Percentiles rank a stretch among this genome's conserved stretches.
Conservation (phyloP, 208 protist species). For the Trypanosoma mega region DNA sequence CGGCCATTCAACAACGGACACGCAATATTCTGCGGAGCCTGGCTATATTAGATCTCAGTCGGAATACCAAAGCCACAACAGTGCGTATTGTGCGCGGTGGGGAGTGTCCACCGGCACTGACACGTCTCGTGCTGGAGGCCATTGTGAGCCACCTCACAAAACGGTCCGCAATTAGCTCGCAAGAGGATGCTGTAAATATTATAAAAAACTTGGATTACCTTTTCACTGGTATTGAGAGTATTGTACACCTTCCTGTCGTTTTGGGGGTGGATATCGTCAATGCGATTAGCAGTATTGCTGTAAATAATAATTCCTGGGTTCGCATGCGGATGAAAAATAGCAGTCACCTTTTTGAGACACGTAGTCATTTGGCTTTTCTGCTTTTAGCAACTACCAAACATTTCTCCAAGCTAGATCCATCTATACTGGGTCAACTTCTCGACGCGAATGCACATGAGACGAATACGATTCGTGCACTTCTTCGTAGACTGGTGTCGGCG, state of each 20-base stretch:
- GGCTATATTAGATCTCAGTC: slow-evolving; percentile 66
- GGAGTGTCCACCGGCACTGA: slow-evolving; percentile 38
- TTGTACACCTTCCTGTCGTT: slow-evolving; percentile 49
- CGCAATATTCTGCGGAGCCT: slow-evolving; percentile 71
- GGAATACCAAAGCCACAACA: slow-evolving; percentile 52
- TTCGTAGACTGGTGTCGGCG: slow-evolving; percentile 40
- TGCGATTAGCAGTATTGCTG: slow-evolving; percentile 80
- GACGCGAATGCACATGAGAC: slow-evolving; percentile 65
- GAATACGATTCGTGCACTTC: slow-evolving; percentile 53
- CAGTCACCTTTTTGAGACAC: slow-evolving; percentile 73
- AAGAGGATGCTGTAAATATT: slow-evolving; percentile 53
- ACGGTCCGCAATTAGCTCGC: slow-evolving; percentile 32
- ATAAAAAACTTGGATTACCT: slow-evolving; percentile 79
- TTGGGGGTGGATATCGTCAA: slow-evolving; percentile 75
- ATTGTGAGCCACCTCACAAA: slow-evolving; percentile 62
- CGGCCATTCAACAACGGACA: slow-evolving; percentile 41
- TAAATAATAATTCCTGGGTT: slow-evolving; percentile 86
- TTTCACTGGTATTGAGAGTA: slow-evolving; percentile 55
- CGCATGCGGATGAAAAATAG: slow-evolving; percentile 84
- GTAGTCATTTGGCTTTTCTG: slow-evolving; percentile 66
- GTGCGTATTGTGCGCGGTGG: slow-evolving; percentile 46
- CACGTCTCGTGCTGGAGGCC: slow-evolving; percentile 75
- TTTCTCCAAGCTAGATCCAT: slow-evolving; percentile 40
- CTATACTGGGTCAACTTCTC: slow-evolving; percentile 63
- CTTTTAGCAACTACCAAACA: slow-evolving; percentile 46